Conservation (phyloP, 768 basidiomycete species). For the Amanita pallidorosea region DNA sequence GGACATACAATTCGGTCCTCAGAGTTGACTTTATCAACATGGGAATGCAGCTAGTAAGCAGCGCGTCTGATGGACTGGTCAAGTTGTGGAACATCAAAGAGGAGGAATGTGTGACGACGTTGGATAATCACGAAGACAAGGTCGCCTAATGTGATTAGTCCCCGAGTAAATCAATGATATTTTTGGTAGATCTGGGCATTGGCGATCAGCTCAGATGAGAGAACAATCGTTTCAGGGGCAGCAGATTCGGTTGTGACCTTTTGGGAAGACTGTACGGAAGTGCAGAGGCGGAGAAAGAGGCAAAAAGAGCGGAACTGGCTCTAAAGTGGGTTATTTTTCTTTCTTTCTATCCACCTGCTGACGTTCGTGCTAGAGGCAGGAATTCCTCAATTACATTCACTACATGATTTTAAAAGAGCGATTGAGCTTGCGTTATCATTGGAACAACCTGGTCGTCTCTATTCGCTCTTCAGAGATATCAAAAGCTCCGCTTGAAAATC, state of each 20-base stretch:
- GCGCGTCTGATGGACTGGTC: conserved; percentile 90
- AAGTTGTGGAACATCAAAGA: conserved; percentile 91
- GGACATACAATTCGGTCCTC: conserved; percentile 94
- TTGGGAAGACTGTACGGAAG: conserved; percentile 92
- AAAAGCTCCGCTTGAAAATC: conserved; percentile 17
- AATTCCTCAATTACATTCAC: conserved; percentile 83
- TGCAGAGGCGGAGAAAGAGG: conserved; percentile 68
- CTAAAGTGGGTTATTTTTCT: conserved; percentile 51
- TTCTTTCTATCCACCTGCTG: neutral
- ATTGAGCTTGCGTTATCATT: conserved; percentile 88
- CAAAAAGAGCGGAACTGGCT: conserved; percentile 60
- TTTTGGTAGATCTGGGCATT: conserved; percentile 91
- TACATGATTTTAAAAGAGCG: conserved; percentile 86
- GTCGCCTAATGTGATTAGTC: conserved; percentile 26
- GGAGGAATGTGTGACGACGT: conserved; percentile 77
- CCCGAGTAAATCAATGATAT: neutral
- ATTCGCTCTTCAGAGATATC: conserved; percentile 68
- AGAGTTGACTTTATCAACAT: conserved; percentile 82
- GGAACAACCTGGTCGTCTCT: conserved; percentile 84
- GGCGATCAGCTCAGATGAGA: conserved; percentile 71
- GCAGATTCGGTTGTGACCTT: conserved; percentile 95
- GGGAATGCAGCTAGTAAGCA: conserved; percentile 80
- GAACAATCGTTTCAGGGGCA: conserved; percentile 82
- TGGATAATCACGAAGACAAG: conserved; percentile 98
- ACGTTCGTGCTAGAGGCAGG: conserved; percentile 67